phyloP scores from a whole-genome alignment of 768 basidiomycete genomes.

The Brasilioporus rufonigricans region DNA sequence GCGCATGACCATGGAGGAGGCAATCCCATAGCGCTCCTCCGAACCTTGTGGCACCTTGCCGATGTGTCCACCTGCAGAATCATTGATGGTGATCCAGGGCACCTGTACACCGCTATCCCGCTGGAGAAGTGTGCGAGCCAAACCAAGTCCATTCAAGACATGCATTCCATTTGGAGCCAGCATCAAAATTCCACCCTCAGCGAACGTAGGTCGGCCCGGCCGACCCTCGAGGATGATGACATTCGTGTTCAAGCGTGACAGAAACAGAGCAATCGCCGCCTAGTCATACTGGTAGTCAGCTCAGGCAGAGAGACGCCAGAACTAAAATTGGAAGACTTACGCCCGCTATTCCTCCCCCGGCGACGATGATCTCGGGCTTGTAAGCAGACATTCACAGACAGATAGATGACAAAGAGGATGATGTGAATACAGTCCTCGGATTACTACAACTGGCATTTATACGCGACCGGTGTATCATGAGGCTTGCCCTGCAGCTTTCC shows the following conservation, averaged over 20 bases:
- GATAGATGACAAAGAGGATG: neutral
- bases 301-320: neutral
- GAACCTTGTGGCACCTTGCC: conserved; percentile 29
- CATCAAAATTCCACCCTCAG: conserved; percentile 29
- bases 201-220: conserved; percentile 10
- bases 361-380: conserved; percentile 25
- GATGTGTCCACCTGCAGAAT: conserved; percentile 19
- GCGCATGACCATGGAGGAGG: conserved; percentile 26
- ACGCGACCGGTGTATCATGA: neutral
- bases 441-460: conserved; percentile 6
- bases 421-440: neutral
- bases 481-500: too few relatives aligned
- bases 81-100: conserved; percentile 22
- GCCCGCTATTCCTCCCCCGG: conserved; percentile 29
- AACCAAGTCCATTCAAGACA: conserved; percentile 25
- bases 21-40: conserved; percentile 25
- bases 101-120: conserved; percentile 18
- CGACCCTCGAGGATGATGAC: conserved; percentile 26
- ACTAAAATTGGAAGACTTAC: conserved; percentile 11
- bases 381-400: conserved; percentile 13
- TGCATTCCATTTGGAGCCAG: conserved; percentile 30
- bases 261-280: conserved; percentile 25
- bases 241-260: conserved; percentile 19
- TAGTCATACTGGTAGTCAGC: conserved; percentile 1
- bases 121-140: conserved; percentile 24